Base-by-base conservation (phyloP, 2,329 filamentous ascomycete genomes). In the Bipolaris oryzae region DNA sequence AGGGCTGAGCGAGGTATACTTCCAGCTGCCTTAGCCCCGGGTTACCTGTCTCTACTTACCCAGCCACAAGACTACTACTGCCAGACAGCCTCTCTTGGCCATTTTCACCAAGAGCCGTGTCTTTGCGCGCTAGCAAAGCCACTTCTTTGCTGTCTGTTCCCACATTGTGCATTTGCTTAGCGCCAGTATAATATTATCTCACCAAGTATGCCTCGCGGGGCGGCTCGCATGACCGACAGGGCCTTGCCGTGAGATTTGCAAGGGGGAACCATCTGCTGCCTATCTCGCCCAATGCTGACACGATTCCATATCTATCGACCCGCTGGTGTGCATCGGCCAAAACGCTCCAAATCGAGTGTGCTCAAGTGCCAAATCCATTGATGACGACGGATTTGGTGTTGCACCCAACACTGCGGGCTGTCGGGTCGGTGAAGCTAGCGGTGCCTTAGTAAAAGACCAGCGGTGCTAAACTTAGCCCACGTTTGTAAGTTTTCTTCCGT, bases 171-270 rank as follows among this genome's bases (percentile, higher is more conserved):
- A 38, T 44, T 15, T n/a, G 20, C 23, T 31, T 18, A 23, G 37
- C 49, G 53, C 43, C 50, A 53, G 49, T 18, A 16, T 38, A 31
- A 13, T 31, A 31, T 31, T 5, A 47, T 48, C 42, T 46, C 11
- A 21, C 25, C 49, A 43, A 23, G 34, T 21, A 16, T 45, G 11
- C 16, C 31, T 42, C 48, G 10, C 28, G 9, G 28, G 15, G 31
- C 31, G 45, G 38, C 16, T 53, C 23, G 28, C 20, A 43, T 31
- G 9, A 34, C 25, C 31, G 38, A 38, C 39, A 20, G 7, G 11
- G 28, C n/a, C 20, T 16, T 13, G 21, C 9, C 16, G 34, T n/a
- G 38, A 34, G 20, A 20, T 49, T 49, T 39, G 28, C 46, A 38
- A 44, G 46, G 18, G 18, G 31, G 15, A 23, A 34, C n/a, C 44